Conservation (phyloP, 2,329 filamentous ascomycete species). For the Colletotrichum salicis region DNA sequence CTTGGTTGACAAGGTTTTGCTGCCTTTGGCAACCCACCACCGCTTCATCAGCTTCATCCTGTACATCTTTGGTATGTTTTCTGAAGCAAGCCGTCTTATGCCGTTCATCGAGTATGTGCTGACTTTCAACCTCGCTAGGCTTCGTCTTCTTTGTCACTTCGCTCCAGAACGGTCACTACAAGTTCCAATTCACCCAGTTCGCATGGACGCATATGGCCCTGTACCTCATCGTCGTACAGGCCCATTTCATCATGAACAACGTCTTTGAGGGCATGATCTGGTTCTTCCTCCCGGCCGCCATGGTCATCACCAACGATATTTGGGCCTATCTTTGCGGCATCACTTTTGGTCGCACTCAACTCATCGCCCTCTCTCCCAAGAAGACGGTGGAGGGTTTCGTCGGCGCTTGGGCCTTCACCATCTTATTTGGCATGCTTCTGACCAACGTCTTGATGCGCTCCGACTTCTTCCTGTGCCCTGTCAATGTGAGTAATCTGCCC, state of each 20-base stretch:
- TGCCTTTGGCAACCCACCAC: constrained; percentile 96
- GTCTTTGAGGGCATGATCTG: constrained; percentile 99
- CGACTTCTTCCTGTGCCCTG: constrained; percentile 98
- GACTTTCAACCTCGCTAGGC: constrained; percentile 62
- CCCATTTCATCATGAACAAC: constrained; percentile 99
- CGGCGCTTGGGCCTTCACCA: constrained; percentile 94
- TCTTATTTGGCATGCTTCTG: constrained; percentile 83
- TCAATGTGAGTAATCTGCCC: constrained; percentile 69
- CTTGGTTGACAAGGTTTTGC: constrained; percentile 89
- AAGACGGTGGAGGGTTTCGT: constrained; percentile 99
- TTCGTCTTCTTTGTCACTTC: constrained; percentile 98
- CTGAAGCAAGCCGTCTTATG: neutral
- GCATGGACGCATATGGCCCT: constrained; percentile 99
- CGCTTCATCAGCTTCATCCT: constrained; percentile 99
- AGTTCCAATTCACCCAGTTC: constrained; percentile 99
- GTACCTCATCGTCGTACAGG: constrained; percentile 96
- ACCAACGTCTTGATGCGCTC: constrained; percentile 88
- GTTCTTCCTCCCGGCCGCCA: constrained; percentile 95
- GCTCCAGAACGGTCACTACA: constrained; percentile 94
- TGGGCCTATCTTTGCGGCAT: constrained; percentile 98
- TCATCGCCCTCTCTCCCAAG: constrained; percentile 98
- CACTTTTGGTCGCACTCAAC: constrained; percentile 92
- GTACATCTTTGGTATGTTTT: constrained; percentile 86
- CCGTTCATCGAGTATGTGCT: neutral
- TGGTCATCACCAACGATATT: constrained; percentile 99